A percentile compares a stretch with the other conserved stretches of the same genome.
These are phyloP conservation scores for Xylaria longipes DNA, from an alignment of 495 filamentous ascomycete species.

Conservation along the genomic window DNA sequence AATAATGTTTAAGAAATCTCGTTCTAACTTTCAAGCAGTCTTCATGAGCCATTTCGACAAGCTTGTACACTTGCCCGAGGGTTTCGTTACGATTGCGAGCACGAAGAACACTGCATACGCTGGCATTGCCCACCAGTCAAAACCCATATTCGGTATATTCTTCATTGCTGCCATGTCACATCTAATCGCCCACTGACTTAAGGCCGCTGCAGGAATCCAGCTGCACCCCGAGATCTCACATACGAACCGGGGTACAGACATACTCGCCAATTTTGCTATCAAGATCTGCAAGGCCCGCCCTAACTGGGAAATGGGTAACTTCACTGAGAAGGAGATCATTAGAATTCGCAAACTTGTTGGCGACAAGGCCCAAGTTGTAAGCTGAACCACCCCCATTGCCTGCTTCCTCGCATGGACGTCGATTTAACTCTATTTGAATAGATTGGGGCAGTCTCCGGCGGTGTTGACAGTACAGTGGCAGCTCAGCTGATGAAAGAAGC, in stretches of 20 bases:
- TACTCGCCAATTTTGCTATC: constrained; percentile 82
- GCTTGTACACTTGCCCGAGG: constrained; percentile 71
- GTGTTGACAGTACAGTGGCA: constrained; percentile 91
- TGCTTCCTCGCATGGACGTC: not conserved
- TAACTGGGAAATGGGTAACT: constrained; percentile 84
- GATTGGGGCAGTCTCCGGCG: constrained; percentile 63
- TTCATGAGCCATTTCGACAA: constrained; percentile 94
- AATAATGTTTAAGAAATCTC: not conserved
- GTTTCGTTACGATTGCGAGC: constrained; percentile 74
- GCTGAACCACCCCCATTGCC: constrained; percentile 63
- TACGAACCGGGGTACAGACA: constrained; percentile 64
- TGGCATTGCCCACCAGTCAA: constrained; percentile 75
- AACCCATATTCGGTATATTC: constrained; percentile 64
- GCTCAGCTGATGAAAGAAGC: constrained; percentile 73
- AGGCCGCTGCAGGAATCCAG: constrained; percentile 61
- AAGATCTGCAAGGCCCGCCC: constrained; percentile 74
- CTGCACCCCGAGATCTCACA: constrained; percentile 89
- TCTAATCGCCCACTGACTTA: not conserved
- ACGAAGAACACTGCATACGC: constrained; percentile 80
- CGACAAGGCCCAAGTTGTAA: constrained; percentile 76
- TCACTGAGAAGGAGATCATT: constrained; percentile 77
- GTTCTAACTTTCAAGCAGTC: constrained; percentile 35
- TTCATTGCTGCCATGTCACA: not conserved
- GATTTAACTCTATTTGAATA: constrained; percentile 5
- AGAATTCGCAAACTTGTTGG: constrained; percentile 81